These are phyloP conservation scores for Kwoniella shivajii DNA, from an alignment of 1,284 basidiomycete genomes.

Conservation along the genomic window DNA sequence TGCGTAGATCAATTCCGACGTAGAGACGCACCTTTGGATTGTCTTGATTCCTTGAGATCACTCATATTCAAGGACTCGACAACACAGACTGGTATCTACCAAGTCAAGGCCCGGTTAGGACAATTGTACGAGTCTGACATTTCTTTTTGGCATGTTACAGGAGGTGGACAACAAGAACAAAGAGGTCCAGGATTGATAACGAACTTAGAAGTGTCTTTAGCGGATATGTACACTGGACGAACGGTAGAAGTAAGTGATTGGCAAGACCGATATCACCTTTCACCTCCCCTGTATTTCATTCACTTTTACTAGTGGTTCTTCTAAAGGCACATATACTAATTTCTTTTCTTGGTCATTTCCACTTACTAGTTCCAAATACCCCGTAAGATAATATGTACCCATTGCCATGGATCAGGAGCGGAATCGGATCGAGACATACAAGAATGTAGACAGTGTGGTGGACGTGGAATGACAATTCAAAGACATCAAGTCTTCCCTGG, in stretches of 20 bases:
- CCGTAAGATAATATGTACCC: slow-evolving; percentile 85
- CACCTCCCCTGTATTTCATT: too few relatives aligned
- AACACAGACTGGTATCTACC: neutral
- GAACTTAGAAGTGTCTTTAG: slow-evolving; percentile 82
- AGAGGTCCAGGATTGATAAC: slow-evolving; percentile 79
- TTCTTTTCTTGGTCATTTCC: neutral
- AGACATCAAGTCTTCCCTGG: slow-evolving; percentile 94
- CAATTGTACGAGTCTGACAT: neutral
- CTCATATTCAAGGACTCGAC: neutral
- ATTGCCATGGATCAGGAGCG: slow-evolving; percentile 89
- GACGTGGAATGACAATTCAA: slow-evolving; percentile 78
- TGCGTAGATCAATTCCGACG: too few relatives aligned
- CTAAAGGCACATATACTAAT: too few relatives aligned
- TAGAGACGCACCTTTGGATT: too few relatives aligned
- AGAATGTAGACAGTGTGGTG: slow-evolving; percentile 74
- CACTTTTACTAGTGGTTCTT: too few relatives aligned
- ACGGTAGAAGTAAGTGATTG: slow-evolving; percentile 71
- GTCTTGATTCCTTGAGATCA: too few relatives aligned
- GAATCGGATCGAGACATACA: slow-evolving; percentile 83
- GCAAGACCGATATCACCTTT: too few relatives aligned
- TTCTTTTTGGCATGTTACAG: slow-evolving; percentile 29
- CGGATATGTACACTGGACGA: slow-evolving; percentile 82
- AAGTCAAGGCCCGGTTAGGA: neutral
- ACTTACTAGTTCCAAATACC: slow-evolving; percentile 78
- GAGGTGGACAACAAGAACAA: slow-evolving; percentile 68